These are phyloP conservation scores for Micractinium sp. DNA, from an alignment of 139 green algal genomes.

Conservation along the genomic window DNA sequence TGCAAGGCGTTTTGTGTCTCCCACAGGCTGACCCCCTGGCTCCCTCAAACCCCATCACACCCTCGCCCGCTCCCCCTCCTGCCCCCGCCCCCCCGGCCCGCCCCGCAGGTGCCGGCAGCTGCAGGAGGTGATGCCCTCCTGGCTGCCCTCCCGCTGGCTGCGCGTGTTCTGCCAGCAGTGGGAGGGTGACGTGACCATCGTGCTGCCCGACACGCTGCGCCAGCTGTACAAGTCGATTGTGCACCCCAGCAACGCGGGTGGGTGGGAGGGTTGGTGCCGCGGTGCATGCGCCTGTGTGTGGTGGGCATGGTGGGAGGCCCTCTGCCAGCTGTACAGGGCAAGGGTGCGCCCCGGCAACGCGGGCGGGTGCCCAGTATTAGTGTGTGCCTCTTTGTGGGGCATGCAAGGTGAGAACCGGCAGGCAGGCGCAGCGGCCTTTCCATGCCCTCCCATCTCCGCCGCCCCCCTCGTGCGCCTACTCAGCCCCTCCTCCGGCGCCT, in stretches of 20 bases:
- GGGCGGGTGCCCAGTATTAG: too few species aligned
- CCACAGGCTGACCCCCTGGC: not conserved
- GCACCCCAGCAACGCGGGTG: slow-evolving; percentile 70
- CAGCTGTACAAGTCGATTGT: slow-evolving; percentile 79
- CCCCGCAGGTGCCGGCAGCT: slow-evolving; percentile 75
- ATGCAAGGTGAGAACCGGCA: too few species aligned
- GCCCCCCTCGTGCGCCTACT: not conserved
- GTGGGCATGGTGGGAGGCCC: too few species aligned
- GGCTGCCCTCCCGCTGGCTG: slow-evolving; percentile 70
- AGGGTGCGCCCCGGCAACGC: too few species aligned
- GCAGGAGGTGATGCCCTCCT: slow-evolving; percentile 75
- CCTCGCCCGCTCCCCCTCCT: not conserved
- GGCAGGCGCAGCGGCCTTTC: too few species aligned
- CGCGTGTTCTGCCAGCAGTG: slow-evolving; percentile 86
- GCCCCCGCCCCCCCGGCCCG: too few species aligned
- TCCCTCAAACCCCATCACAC: not conserved
- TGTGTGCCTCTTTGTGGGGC: too few species aligned
- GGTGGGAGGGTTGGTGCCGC: not conserved
- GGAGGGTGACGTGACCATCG: slow-evolving; percentile 95
- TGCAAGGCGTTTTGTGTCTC: too few species aligned
- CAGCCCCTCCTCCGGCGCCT: too few species aligned
- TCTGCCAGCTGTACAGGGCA: too few species aligned
- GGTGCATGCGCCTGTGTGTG: not conserved
- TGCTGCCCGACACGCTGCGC: slow-evolving; percentile 73
- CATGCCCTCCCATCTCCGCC: not conserved